Base-by-base conservation (phyloP, 768 basidiomycete species). In the Lepiota brunneoincarnata region DNA sequence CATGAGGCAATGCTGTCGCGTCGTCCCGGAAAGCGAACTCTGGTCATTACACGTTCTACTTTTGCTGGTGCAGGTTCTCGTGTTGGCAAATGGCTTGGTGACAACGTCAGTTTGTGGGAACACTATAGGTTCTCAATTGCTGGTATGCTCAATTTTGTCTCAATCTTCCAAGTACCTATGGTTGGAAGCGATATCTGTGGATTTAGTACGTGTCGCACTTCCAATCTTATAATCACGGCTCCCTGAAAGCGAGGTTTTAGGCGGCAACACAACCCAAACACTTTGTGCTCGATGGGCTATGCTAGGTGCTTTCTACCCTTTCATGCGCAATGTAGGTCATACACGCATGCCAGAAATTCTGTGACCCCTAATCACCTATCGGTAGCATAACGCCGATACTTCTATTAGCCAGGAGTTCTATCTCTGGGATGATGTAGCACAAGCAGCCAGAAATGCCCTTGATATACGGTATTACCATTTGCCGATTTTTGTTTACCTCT, bases 251-350 rank as follows among this genome's bases (percentile, higher is more conserved):
- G 18, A 35, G 2, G 15, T 6, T 17, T 31, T 28, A 83, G 83
- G 69, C 28, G 79, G 69, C 0, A 75, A 88, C 61, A 83, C 84
- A 1, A 85, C 87, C 1, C 86, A 86, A 63, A 79, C 75, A 7
- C 71, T 91, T 1, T 89, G 87, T 58, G 82, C 85, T 35, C 73
- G 90, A 35, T 91, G 90, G 89, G 87, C 85, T 12, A 86, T 77
- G 73, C 72, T 91, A 2, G 86, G 86, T 1, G 88, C 85, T 0
- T 91, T 90, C 68, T 83, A 84, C 65, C 87, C 89, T 0, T 91
- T 91, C 74, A 88, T 84, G 82, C 74, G 89, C 7, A 87, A 91
- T 62, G 84, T 85, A 53, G 66, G 81, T 67, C 0, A 23, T 5
- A 12, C 35, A 39, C 35, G 12, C 36, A 17, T 41, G 44, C 20